phyloP scores from a whole-genome alignment of 148 eudicot species.

The Rhododendron henanense region DNA sequence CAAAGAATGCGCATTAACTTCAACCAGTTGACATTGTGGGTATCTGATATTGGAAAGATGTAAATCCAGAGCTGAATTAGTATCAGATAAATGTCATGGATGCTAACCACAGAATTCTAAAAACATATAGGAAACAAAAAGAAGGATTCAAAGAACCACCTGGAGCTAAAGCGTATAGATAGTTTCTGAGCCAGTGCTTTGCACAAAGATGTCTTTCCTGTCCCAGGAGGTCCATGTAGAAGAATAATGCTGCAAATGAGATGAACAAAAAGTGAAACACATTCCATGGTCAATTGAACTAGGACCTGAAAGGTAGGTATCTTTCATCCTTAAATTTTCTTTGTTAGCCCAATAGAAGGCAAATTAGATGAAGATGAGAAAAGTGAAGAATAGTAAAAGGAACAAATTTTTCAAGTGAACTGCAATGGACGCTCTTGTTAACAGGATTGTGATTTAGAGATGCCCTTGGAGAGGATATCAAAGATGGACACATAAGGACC shows the following conservation, averaged over 20 bases:
- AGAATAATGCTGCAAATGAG: constrained; percentile 69
- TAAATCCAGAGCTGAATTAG: constrained; percentile 9
- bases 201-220: constrained; percentile 96
- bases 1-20: constrained; percentile 98
- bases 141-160: constrained; percentile 34
- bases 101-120: background rate
- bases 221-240: constrained; percentile 98
- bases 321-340: background rate
- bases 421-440: background rate
- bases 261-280: background rate
- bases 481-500: background rate
- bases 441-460: background rate
- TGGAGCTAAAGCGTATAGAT: constrained; percentile 85
- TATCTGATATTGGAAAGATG: constrained; percentile 45
- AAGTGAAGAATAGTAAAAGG: background rate
- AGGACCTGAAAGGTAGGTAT: background rate
- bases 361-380: background rate
- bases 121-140: background rate
- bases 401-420: background rate
- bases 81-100: constrained; percentile 1
- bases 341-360: background rate
- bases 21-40: constrained; percentile 80
- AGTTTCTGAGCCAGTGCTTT: constrained; percentile 98
- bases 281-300: background rate
- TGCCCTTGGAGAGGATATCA: background rate